Conservation (phyloP, 345 rosid species). For the Eucalyptus shirleyi region DNA sequence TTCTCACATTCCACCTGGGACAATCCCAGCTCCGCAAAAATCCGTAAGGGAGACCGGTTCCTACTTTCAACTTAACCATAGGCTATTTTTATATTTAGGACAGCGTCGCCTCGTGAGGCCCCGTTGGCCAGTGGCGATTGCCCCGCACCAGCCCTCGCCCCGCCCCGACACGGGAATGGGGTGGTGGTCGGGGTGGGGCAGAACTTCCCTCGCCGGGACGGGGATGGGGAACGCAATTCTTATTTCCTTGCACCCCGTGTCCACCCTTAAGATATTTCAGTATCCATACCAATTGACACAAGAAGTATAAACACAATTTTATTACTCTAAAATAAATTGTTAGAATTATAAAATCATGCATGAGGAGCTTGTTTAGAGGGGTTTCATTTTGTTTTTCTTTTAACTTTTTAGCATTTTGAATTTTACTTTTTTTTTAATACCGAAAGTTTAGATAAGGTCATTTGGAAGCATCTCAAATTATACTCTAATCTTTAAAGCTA, state of each 20-base stretch:
- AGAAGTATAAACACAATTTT: not conserved
- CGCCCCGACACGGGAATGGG: not conserved
- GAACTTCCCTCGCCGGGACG: not conserved
- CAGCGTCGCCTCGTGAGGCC: not conserved
- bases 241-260: not conserved
- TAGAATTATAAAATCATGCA: not conserved
- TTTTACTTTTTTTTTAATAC: fast-evolving
- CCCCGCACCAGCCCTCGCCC: not conserved
- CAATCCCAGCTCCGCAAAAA: not conserved
- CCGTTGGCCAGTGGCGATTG: not conserved
- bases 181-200: not conserved
- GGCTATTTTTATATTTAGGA: not conserved
- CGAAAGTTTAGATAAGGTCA: not conserved
- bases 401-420: not conserved
- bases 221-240: not conserved
- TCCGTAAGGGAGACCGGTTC: not conserved
- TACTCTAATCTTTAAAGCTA: not conserved
- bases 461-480: not conserved
- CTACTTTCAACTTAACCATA: not conserved
- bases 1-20: not conserved
- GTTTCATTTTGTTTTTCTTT: not conserved
- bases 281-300: not conserved
- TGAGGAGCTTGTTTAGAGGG: not conserved
- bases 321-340: not conserved
- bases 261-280: not conserved